These are phyloP conservation scores for Yarrowia yakushimensis DNA, from an alignment of 805 yeast species.

Conservation along the genomic window DNA sequence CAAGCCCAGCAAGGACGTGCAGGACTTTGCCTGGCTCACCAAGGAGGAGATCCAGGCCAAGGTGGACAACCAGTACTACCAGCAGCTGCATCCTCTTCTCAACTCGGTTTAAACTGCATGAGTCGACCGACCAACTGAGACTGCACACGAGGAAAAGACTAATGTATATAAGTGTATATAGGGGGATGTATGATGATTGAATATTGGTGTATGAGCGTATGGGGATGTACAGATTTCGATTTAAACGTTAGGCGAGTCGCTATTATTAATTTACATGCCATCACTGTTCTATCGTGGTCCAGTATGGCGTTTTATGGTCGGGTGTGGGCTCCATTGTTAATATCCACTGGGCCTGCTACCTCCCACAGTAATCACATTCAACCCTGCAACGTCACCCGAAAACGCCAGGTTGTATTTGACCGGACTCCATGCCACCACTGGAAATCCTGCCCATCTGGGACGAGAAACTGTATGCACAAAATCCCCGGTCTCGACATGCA, in stretches of 20 bases:
- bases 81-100: slow-evolving; percentile 42
- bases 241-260: too few relatives aligned
- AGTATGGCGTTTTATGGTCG: too few relatives aligned
- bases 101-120: slow-evolving; percentile 25
- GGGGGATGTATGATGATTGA: slow-evolving; percentile 9
- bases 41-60: slow-evolving; percentile 66
- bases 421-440: slow-evolving; percentile 40
- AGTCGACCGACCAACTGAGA: background rate
- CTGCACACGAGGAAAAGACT: background rate
- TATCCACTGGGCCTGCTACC: slow-evolving; percentile 5
- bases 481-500: slow-evolving; percentile 37
- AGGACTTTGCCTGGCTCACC: slow-evolving; percentile 76
- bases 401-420: slow-evolving; percentile 32
- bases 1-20: slow-evolving; percentile 41
- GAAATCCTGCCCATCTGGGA: slow-evolving; percentile 32
- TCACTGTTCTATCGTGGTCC: too few relatives aligned
- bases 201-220: background rate
- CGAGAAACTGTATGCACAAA: slow-evolving; percentile 29
- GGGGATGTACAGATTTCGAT: too few relatives aligned
- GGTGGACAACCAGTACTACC: slow-evolving; percentile 54
- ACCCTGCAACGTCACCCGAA: slow-evolving; percentile 31
- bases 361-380: slow-evolving; percentile 5
- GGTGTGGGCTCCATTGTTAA: background rate
- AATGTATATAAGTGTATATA: slow-evolving; percentile 26
- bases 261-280: too few relatives aligned